Percentiles rank a stretch among this genome's conserved stretches.
phyloP scores from a whole-genome alignment of 2,329 filamentous ascomycete genomes.

The Fusarium neocosmosporiellum region DNA sequence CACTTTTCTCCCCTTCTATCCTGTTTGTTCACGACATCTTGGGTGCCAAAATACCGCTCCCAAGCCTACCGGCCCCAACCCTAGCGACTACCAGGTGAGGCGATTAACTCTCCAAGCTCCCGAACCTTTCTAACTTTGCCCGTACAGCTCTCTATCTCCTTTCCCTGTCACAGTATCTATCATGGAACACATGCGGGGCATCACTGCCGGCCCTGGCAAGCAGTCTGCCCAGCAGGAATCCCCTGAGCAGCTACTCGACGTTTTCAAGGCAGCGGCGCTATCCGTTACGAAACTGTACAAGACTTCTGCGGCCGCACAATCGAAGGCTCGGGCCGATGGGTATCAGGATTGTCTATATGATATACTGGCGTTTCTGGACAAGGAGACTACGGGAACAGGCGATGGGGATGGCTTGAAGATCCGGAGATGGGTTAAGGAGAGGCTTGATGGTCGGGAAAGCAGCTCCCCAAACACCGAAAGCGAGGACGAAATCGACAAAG shows the following conservation, averaged over 20 bases:
- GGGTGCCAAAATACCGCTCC: background rate
- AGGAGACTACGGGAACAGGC: conserved; percentile 78
- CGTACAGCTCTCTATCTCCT: conserved; percentile 11
- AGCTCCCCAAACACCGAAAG: conserved; percentile 68
- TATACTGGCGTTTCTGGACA: conserved; percentile 85
- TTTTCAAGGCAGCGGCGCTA: conserved; percentile 91
- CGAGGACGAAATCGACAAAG: conserved; percentile 76
- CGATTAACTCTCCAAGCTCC: conserved; percentile 15
- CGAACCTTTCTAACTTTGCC: conserved; percentile 23
- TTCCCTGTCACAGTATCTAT: conserved; percentile 7
- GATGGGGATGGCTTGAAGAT: conserved; percentile 80
- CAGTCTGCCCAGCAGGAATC: conserved; percentile 51
- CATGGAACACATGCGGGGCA: conserved; percentile 50
- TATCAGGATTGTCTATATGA: conserved; percentile 97
- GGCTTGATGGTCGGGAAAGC: conserved; percentile 71
- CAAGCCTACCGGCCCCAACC: background rate
- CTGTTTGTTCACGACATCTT: background rate
- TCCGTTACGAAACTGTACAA: conserved; percentile 98
- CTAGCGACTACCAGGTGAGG: conserved; percentile 16
- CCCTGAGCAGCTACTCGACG: conserved; percentile 79
- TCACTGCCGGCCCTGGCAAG: conserved; percentile 43
- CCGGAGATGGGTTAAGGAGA: conserved; percentile 74
- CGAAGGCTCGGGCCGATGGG: conserved; percentile 80
- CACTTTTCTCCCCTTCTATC: background rate
- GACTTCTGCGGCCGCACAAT: conserved; percentile 82